Base-by-base conservation (phyloP, 805 yeast species). In the Metschnikowia henanensis region DNA sequence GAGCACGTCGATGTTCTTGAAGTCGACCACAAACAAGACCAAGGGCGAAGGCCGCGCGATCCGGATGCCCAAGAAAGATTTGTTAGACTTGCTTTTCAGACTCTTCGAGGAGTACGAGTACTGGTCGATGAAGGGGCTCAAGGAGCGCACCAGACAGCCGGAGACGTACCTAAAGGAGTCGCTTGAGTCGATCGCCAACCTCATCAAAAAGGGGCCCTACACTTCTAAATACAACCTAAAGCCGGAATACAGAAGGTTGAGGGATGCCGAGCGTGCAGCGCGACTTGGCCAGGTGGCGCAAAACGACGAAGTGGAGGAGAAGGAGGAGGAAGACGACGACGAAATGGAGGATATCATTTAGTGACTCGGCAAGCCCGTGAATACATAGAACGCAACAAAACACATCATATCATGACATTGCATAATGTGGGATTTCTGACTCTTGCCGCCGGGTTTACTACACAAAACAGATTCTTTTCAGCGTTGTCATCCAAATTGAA, bases 161-260 rank as follows among this genome's bases (percentile, higher is more conserved):
- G 99, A 94, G 62, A 84, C 84, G 17, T 95, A 87, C 62, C 72
- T 94, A 51, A 89, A 91, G 60, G 97, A 91, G 61, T 87, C 94
- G 45, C 71, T 94, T 37, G 99, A 92, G 49, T 80, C 85, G 37
- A 88, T 94, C 58, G 98, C 98, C 1, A 77, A 80, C 25, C 75
- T 94, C 59, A 91, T 87, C 56, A 90, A 92, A 62, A 89, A 89
- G 61, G 99, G 99, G 13, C 97, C 99, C 1, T 92, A 92, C 62
- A 95, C 97, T 1, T 77, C 90, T 61, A 91, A 87, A 66, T 94
- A 91, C 66, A 84, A 90, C 46, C 72, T 94, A 59, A 87, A 86
- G 67, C 94, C 89, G 15, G 98, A 94, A 66, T 94, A 86, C 66
- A 88, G 84, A 69, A 82, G 80, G 56, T 74, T 88, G 58, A 68